Percentiles rank a stretch among this genome's conserved stretches.
These are phyloP conservation scores for Salix caprea DNA, from an alignment of 345 rosid genomes.

Conservation along the genomic window DNA sequence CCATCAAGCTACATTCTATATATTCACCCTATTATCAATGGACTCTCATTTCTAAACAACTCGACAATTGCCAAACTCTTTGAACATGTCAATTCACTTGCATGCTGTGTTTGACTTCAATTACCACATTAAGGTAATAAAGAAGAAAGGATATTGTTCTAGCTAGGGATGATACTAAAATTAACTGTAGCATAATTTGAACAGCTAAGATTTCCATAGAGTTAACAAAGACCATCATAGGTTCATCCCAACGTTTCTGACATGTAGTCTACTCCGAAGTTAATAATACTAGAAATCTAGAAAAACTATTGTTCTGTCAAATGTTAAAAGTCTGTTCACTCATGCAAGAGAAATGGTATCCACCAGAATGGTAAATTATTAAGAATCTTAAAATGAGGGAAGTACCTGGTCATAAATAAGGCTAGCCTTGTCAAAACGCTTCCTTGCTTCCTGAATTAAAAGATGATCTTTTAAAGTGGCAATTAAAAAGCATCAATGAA, in stretches of 20 bases:
- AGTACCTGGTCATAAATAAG: constrained; percentile 89
- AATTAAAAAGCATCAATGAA: background rate
- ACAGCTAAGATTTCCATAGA: background rate
- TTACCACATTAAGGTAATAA: background rate
- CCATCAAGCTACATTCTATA: background rate
- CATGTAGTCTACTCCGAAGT: background rate
- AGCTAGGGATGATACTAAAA: background rate
- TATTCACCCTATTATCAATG: background rate
- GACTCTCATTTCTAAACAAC: background rate
- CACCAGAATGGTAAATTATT: constrained; percentile 6
- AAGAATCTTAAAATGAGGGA: constrained; percentile 6
- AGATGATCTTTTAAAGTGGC: constrained; percentile 23
- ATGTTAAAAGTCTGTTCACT: background rate
- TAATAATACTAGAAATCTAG: background rate
- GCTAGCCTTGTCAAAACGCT: constrained; percentile 93
- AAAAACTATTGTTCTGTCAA: background rate
- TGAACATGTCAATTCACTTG: background rate
- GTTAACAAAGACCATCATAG: background rate
- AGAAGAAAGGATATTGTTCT: background rate
- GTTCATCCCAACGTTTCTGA: background rate
- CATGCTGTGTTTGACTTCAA: background rate
- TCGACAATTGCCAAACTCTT: background rate
- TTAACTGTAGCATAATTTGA: background rate
- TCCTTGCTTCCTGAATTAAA: constrained; percentile 85
- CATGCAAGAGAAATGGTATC: constrained; percentile 5